A percentile compares a stretch with the other conserved stretches of the same genome.
Conservation (phyloP, 2,329 filamentous ascomycete genomes). For the Paecilomyces dactylethromorphus region DNA sequence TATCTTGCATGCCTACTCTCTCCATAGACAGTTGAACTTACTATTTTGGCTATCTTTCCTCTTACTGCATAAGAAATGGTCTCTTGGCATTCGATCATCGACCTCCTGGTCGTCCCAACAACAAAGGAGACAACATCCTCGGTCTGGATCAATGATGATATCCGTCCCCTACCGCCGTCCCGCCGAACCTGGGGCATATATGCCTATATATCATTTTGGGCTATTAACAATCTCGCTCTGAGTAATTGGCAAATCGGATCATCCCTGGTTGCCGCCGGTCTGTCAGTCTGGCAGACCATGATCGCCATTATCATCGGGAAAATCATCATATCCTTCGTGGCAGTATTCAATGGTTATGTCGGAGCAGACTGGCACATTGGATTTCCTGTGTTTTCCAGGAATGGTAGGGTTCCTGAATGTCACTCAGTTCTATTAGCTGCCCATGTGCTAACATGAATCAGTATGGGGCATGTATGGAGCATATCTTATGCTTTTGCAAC, state of each 20-base stretch:
- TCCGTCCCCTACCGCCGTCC: conserved; percentile 32
- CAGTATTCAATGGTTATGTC: conserved; percentile 30
- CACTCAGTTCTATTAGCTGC: background rate
- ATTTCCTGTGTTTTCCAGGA: conserved; percentile 36
- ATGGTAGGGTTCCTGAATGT: conserved; percentile 1
- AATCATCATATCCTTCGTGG: conserved; percentile 26
- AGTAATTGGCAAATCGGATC: conserved; percentile 32
- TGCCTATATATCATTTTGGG: conserved; percentile 35
- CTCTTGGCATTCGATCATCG: background rate
- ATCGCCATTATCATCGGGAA: conserved; percentile 36
- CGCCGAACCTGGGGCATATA: conserved; percentile 31
- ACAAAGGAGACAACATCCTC: conserved; percentile 16
- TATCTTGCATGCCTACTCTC: background rate
- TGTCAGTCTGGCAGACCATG: conserved; percentile 37
- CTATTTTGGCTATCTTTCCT: background rate
- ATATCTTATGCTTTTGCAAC: conserved; percentile 33
- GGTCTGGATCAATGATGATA: conserved; percentile 35
- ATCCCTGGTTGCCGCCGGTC: conserved; percentile 30
- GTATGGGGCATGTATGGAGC: conserved; percentile 39
- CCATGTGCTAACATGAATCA: background rate
- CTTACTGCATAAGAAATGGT: background rate
- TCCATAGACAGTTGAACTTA: background rate
- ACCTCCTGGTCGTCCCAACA: background rate
- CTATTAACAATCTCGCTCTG: conserved; percentile 31
- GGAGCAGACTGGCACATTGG: conserved; percentile 39